Evolutionary conservation across 2,329 filamentous ascomycete species (phyloP).

Genomic region (Aspergillus sergii): DNA sequence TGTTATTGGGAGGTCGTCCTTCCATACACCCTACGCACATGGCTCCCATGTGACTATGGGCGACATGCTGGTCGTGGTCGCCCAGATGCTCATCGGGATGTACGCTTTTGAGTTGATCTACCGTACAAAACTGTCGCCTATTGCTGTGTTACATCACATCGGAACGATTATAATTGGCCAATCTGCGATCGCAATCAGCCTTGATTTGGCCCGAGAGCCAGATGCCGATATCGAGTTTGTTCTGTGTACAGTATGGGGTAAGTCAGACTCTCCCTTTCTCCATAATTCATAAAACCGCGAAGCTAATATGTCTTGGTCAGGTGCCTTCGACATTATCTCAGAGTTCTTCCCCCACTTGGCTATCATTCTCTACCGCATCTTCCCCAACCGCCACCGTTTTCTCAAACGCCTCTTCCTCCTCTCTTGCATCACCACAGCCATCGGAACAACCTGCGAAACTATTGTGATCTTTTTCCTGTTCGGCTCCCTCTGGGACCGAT

Average conservation of each 20-base stretch:
- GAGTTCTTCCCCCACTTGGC: slow-evolving; percentile 52
- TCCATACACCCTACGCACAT: slow-evolving; percentile 34
- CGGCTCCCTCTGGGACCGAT: slow-evolving; percentile 45
- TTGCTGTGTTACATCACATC: slow-evolving; percentile 47
- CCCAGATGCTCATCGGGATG: slow-evolving; percentile 50
- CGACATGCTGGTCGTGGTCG: slow-evolving; percentile 43
- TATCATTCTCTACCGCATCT: slow-evolving; percentile 50
- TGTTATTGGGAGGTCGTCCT: slow-evolving; percentile 34
- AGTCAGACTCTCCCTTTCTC: slow-evolving; percentile 8
- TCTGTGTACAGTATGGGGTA: slow-evolving; percentile 45
- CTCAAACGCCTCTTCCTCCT: slow-evolving; percentile 43
- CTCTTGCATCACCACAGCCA: slow-evolving; percentile 41
- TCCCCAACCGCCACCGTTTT: slow-evolving; percentile 41
- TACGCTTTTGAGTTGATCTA: slow-evolving; percentile 52
- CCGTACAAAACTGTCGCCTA: slow-evolving; percentile 43
- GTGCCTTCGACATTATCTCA: slow-evolving; percentile 50
- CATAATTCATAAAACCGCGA: no score
- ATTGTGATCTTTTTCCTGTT: slow-evolving; percentile 50
- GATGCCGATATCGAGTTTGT: slow-evolving; percentile 43
- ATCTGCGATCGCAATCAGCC: slow-evolving; percentile 44
- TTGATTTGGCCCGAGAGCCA: slow-evolving; percentile 27
- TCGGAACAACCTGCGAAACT: slow-evolving; percentile 45
- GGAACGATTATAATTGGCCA: slow-evolving; percentile 47
- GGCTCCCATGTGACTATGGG: slow-evolving; percentile 41
- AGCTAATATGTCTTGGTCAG: slow-evolving; percentile 23